phyloP scores from a whole-genome alignment of 306 rosid species.

The Malus fusca region DNA sequence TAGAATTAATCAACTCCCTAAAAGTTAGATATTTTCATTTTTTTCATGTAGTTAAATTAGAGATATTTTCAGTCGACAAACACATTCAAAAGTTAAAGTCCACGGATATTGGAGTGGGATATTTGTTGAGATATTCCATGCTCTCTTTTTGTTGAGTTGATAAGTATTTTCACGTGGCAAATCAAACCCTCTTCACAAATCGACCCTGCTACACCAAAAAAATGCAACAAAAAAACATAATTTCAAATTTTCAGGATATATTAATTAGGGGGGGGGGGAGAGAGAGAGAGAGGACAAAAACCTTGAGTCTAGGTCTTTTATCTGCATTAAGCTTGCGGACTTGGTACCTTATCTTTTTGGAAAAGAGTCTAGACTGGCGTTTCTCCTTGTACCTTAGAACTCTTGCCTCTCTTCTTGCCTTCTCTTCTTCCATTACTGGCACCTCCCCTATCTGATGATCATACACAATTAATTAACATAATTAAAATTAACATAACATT shows the following conservation, averaged over 20 bases:
- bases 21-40: background rate
- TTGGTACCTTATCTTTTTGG: constrained; percentile 91
- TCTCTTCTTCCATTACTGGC: constrained; percentile 63
- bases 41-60: background rate
- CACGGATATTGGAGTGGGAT: constrained; percentile 22
- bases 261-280: constrained; percentile 7
- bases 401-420: constrained; percentile 67
- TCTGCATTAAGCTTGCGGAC: constrained; percentile 85
- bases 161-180: constrained; percentile 14
- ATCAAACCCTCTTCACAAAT: constrained; percentile 57
- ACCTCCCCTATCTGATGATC: constrained; percentile 69
- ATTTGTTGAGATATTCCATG: constrained; percentile 39
- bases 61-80: constrained; percentile 25
- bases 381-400: constrained; percentile 79
- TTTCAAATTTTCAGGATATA: background rate
- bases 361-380: constrained; percentile 67
- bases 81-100: background rate
- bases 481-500: background rate
- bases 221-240: background rate
- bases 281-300: constrained; percentile 9
- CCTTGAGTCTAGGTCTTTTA: constrained; percentile 86
- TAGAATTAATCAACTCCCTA: background rate
- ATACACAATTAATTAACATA: background rate
- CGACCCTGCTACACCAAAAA: constrained; percentile 54
- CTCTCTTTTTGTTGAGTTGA: background rate